Base-by-base conservation (phyloP, 2,329 filamentous ascomycete species). In the Trichophyton benhamiae region DNA sequence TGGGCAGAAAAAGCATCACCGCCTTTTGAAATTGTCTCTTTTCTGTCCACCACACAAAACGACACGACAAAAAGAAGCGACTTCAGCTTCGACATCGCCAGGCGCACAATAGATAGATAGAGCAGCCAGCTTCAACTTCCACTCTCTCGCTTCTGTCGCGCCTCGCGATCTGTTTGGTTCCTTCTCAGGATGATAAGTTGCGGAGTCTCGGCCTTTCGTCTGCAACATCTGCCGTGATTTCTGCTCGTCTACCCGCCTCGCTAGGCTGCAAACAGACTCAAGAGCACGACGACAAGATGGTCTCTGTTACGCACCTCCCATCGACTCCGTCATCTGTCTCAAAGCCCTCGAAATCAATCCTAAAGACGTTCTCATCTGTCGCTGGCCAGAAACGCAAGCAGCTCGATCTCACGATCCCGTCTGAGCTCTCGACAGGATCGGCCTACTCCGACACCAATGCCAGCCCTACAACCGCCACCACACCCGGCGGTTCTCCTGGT, bases 311-410 rank as follows among this genome's bases (percentile, higher is more conserved):
- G 17, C 60, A 60, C 13, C 41, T 49, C 58, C 58, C 58, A 3
- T 59, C 58, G 22, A 59, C 58, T 20, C 59, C 63, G 30, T 62
- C 68, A 20, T 70, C 72, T 3, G 70, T 70, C 30, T 70, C 71
- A 57, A 67, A 69, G 62, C 68, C 68, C 36, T 68, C 73, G 41
- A 75, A 74, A 57, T 62, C 64, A n/a, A 62, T 67, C 44, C 58
- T 66, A n/a, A 65, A 66, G 36, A 38, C 63, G 3, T 52, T 57
- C 11, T 42, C 62, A 6, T 15, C 66, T 2, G 64, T 62, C 1
- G 61, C 67, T 5, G 71, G 69, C 38, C 66, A 68, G 15, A 76
- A 76, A 65, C 73, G 74, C 65, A 75, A 71, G 60, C 70, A 71
- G 66, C 68, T 72, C 17, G 72, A 74, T 20, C 63, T 72, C 59